These are phyloP conservation scores for Obba rivulosa DNA, from an alignment of 768 basidiomycete species.

Conservation along the genomic window DNA sequence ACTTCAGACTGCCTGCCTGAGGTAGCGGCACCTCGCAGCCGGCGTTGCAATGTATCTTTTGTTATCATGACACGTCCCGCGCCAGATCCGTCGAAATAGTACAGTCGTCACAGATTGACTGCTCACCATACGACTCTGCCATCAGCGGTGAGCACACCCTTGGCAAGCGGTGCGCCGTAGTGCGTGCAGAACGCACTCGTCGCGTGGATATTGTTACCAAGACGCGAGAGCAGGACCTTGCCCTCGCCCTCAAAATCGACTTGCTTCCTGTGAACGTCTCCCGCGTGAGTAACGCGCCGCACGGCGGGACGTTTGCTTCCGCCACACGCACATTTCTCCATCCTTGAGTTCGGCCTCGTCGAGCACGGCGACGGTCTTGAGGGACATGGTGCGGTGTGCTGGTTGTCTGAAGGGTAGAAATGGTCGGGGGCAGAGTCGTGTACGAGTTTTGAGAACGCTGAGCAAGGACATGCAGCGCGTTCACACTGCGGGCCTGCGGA, in stretches of 20 bases:
- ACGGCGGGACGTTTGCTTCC: too few species aligned
- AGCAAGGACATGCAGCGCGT: too few species aligned
- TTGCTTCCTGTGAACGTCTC: constrained; percentile 57
- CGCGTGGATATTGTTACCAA: constrained; percentile 72
- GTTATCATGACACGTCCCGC: background rate
- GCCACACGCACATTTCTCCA: constrained; percentile 45
- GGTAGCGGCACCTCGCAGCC: too few species aligned
- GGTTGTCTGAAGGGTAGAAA: background rate
- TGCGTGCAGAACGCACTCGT: constrained; percentile 88
- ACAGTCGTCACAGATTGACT: background rate
- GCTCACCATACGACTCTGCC: constrained; percentile 75
- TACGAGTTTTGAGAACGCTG: too few species aligned
- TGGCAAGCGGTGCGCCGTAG: constrained; percentile 83
- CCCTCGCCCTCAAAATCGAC: constrained; percentile 69
- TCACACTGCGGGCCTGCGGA: too few species aligned
- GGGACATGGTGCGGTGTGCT: constrained; percentile 24
- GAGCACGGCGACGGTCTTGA: constrained; percentile 44
- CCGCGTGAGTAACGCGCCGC: background rate
- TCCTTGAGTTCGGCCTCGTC: constrained; percentile 42
- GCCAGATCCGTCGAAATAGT: background rate
- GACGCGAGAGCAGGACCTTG: constrained; percentile 71
- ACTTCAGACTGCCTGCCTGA: too few species aligned
- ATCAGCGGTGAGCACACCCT: constrained; percentile 75
- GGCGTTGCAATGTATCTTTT: background rate
- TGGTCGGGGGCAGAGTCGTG: too few species aligned